Conservation (phyloP, 1,284 basidiomycete species). For the Sporisorium exsertum region DNA sequence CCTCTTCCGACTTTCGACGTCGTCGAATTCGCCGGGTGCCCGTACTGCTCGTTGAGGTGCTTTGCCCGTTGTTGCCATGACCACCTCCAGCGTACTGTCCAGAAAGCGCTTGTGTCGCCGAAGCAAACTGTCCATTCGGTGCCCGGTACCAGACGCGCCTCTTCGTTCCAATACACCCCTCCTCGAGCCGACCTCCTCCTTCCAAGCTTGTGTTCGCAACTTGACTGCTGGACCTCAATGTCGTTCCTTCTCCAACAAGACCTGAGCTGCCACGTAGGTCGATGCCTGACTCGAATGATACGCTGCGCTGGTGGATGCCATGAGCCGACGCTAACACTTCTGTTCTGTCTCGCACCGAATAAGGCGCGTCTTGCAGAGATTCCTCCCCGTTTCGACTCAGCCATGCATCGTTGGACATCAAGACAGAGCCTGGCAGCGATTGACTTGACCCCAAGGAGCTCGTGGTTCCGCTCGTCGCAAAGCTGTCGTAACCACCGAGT, state of each 20-base stretch:
- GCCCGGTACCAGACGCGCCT: slow-evolving; percentile 43
- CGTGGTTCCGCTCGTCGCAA: slow-evolving; percentile 2
- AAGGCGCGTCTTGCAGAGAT: background rate
- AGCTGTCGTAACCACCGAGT: background rate
- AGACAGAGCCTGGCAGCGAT: slow-evolving; percentile 13
- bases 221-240: background rate
- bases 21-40: slow-evolving; percentile 44
- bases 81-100: slow-evolving; percentile 1
- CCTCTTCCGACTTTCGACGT: slow-evolving; percentile 71
- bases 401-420: slow-evolving; percentile 14
- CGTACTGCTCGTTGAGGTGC: background rate
- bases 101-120: slow-evolving; percentile 20
- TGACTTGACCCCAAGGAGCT: slow-evolving; percentile 16
- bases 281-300: background rate
- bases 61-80: background rate
- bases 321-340: background rate
- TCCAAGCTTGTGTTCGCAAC: background rate
- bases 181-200: slow-evolving; percentile 25
- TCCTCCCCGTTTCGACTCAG: background rate
- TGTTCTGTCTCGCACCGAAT: background rate
- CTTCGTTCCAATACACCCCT: slow-evolving; percentile 38
- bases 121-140: slow-evolving; percentile 47
- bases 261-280: background rate
- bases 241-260: background rate
- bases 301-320: background rate